Evolutionary conservation across 2,329 filamentous ascomycete species (phyloP), one percentile per base, ranked within the genome.

Genomic region (Aspergillus spinulosporus): DNA sequence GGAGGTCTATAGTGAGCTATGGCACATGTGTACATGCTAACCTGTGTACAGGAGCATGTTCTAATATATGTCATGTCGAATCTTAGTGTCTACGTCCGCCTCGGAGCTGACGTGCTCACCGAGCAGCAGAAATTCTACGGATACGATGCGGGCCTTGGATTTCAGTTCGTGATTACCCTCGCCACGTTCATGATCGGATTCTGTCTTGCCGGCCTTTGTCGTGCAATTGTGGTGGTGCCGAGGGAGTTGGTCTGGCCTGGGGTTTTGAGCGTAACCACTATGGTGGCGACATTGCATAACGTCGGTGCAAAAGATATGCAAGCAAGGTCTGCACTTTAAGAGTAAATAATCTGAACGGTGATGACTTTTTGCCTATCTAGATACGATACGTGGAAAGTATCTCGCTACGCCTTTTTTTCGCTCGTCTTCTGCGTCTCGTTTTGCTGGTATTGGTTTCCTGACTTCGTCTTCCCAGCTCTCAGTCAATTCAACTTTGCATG

Each of bases 151-250:
- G 66, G 66, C 28, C 68, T 66, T 59, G 62, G 63, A 1, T 67
- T 69, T 11, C 60, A 66, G 49, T 64, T 70, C 12, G 57, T 69
- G 5, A 76, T 89, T 8, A 86, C 84, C 2, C 85, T 84, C 2
- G 86, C 87, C 64, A 85, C 83, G n/a, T 76, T 87, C 9, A 82
- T 85, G 0, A 87, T 87, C 62, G 85, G 86, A 0, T 85, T 88
- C 52, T 63, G 61, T 26, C 56, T 67, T 9, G 85, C 85, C 0
- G 85, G 85, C 1, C 79, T 87, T 59, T 80, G 87, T 74, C 80
- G 85, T 43, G 81, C 81, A 57, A 85, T 86, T 58, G 70, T 88
- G 3, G 71, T 74, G 0, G 61, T 63, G 29, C 72, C 72, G 3
- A 83, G 84, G 0, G 81, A 85, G 11, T 86, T 89, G 80, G 86